Evolutionary conservation across 2,329 filamentous ascomycete genomes (phyloP), one percentile per base, ranked within the genome.

Genomic region (Podosphaera leucotricha): DNA sequence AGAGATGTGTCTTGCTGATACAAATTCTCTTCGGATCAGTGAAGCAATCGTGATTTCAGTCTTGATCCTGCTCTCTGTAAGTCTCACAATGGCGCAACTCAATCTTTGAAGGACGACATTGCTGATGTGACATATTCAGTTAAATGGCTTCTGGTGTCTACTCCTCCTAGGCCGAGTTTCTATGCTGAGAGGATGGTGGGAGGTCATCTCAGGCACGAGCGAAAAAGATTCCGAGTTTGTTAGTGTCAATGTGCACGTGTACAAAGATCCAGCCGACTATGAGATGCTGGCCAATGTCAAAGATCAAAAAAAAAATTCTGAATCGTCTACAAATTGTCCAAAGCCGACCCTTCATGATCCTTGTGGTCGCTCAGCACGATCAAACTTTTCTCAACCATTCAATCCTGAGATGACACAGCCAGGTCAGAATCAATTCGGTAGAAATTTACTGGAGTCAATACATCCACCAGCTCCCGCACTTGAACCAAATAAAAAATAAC

Each of bases 181-280:
- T n/a, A 92, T 95, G 77, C 66, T 92, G 45, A 71, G 67, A 2
- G 90, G 80, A 49, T 98, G 90, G 90, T 52, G 66, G 37, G 76
- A 92, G 15, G 4, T 33, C 3, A 33, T 33, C 11, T 7, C 28
- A 33, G 38, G 38, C 21, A 40, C 24, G 21, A 40, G 10, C 22
- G n/a, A 26, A 22, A 40, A n/a, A 6, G 20, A 40, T 22, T 6
- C 21, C 20, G 38, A 40, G 22, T 24, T 40, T 40, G 21, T 40
- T 15, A 40, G 38, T n/a, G 21, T 20, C 1, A 15, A 24, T 24
- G 38, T 16, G 38, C 38, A 24, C 15, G 38, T 15, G 5, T 40
- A 26, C 21, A 40, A 40, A 40, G 21, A 40, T 40, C 38, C 38
- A 13, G 11, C 38, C 21, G 21, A 40, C n/a, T 40, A 40, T 40